phyloP scores from a whole-genome alignment of 345 rosid species.

The Eucalyptus sideroxylon region DNA sequence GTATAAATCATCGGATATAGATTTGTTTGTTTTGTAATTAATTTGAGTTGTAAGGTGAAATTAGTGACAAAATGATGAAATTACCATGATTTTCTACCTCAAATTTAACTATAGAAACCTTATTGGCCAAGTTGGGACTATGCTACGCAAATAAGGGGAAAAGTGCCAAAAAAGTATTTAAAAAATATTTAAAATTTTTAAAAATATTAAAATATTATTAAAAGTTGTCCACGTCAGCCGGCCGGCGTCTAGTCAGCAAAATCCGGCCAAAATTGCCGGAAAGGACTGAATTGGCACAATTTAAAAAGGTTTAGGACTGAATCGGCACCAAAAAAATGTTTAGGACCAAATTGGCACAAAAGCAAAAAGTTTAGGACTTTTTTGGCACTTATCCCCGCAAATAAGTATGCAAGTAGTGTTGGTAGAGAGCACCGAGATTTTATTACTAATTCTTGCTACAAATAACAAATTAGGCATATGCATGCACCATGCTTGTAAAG shows the following conservation, averaged over 20 bases:
- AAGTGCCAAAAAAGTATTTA: too few species aligned
- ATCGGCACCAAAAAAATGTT: too few species aligned
- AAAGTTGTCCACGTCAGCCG: too few species aligned
- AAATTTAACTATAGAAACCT: not conserved
- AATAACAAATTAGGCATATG: not conserved
- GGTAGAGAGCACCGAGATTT: not conserved
- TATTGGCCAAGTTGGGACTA: not conserved
- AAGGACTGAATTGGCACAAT: too few species aligned
- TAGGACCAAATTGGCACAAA: too few species aligned
- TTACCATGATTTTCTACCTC: not conserved
- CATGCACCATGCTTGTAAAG: not conserved
- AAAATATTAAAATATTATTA: too few species aligned
- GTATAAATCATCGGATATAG: not conserved
- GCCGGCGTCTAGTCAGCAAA: too few species aligned
- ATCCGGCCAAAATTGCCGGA: too few species aligned
- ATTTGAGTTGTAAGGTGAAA: not conserved
- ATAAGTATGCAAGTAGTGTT: not conserved
- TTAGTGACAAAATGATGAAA: not conserved
- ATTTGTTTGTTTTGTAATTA: not conserved
- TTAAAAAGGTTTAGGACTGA: too few species aligned
- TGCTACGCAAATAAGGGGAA: not conserved
- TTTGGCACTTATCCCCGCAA: too few species aligned
- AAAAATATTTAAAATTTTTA: too few species aligned
- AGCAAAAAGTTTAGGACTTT: too few species aligned
- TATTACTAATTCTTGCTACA: not conserved